Evolutionary conservation across 441 rosid genomes (phyloP).

Genomic region (Gossypium davidsonii): DNA sequence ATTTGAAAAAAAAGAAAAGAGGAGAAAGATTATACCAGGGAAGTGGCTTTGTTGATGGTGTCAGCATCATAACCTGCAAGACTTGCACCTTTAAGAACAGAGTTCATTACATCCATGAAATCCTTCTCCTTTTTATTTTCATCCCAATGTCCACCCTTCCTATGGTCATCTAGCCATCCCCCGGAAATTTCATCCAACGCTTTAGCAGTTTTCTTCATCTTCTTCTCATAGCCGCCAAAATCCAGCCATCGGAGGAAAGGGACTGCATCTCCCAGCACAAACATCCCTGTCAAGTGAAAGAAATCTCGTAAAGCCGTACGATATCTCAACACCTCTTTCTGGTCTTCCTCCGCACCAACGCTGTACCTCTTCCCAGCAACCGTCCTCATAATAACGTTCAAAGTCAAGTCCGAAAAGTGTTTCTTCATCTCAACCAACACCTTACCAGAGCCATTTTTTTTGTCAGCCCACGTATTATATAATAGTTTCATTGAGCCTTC

Average conservation of each 20-base stretch:
- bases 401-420: constrained; percentile 18
- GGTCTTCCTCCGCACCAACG: background rate
- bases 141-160: too few relatives aligned
- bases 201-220: too few relatives aligned
- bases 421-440: constrained; percentile 22
- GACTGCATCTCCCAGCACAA: too few relatives aligned
- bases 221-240: too few relatives aligned
- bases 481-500: background rate
- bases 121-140: too few relatives aligned
- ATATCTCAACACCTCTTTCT: constrained; percentile 13
- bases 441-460: background rate
- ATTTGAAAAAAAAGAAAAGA: background rate
- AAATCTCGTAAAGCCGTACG: constrained; percentile 17
- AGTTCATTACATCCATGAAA: too few relatives aligned
- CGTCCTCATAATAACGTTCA: constrained; percentile 21
- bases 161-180: too few relatives aligned
- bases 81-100: too few relatives aligned
- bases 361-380: constrained; percentile 22
- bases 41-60: too few relatives aligned
- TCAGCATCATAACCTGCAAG: too few relatives aligned
- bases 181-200: too few relatives aligned
- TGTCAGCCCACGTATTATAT: background rate
- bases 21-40: too few relatives aligned
- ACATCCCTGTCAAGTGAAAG: background rate
- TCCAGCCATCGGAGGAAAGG: background rate